Conservation (phyloP, 805 yeast genomes). For the Lipomyces sp. region DNA sequence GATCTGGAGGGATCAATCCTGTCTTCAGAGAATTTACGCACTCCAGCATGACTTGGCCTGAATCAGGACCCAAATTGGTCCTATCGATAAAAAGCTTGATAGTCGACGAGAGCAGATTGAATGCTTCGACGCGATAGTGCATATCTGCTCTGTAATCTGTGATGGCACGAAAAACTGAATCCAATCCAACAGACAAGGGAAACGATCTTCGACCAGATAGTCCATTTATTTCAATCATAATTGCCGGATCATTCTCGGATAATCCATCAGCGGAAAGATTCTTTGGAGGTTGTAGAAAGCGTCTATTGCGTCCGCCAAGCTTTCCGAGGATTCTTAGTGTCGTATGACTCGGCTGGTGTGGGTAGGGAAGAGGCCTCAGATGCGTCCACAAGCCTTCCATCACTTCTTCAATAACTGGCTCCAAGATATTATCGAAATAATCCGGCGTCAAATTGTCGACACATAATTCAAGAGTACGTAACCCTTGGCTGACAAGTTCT, state of each 20-base stretch:
- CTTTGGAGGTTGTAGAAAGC: constrained; percentile 71
- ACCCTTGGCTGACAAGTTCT: constrained; percentile 90
- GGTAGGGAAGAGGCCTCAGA: constrained; percentile 86
- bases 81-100: constrained; percentile 65
- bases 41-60: constrained; percentile 14
- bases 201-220: constrained; percentile 59
- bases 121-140: constrained; percentile 76
- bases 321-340: constrained; percentile 91
- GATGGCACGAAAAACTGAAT: constrained; percentile 70
- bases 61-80: constrained; percentile 17
- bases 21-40: constrained; percentile 22
- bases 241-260: constrained; percentile 62
- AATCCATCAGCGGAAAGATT: constrained; percentile 53
- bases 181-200: constrained; percentile 78
- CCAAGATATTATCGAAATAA: constrained; percentile 94
- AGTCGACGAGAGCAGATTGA: constrained; percentile 62
- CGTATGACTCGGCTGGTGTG: constrained; percentile 92
- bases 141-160: constrained; percentile 57
- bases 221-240: constrained; percentile 70
- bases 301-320: constrained; percentile 91
- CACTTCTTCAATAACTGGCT: constrained; percentile 92
- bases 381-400: constrained; percentile 92
- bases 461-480: constrained; percentile 89
- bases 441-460: constrained; percentile 95
- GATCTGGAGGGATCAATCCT: constrained; percentile 28